phyloP scores from a whole-genome alignment of 805 yeast genomes.

The Nakazawaea populi region DNA sequence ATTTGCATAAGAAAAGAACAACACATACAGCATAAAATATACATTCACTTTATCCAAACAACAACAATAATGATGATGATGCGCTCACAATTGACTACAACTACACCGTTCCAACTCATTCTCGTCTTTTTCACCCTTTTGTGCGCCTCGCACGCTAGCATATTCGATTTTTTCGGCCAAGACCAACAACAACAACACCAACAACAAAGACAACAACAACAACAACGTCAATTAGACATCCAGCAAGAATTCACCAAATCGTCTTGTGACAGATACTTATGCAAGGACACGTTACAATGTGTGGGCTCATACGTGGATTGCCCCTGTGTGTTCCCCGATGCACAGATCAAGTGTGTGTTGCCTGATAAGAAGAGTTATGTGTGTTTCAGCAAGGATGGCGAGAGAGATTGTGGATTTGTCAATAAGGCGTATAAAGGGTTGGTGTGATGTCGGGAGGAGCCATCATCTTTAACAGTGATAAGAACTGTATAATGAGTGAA shows the following conservation, averaged over 20 bases:
- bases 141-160: neutral
- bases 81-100: neutral
- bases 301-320: conserved; percentile 66
- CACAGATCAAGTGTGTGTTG: conserved; percentile 74
- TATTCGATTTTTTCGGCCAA: conserved; percentile 9
- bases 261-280: conserved; percentile 61
- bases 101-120: neutral
- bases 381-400: conserved; percentile 73
- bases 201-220: conserved; percentile 22
- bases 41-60: neutral
- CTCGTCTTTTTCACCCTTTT: neutral
- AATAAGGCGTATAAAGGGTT: conserved; percentile 60
- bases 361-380: conserved; percentile 62
- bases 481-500: too few relatives aligned
- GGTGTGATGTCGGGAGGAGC: conserved; percentile 20
- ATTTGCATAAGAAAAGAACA: neutral
- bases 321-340: conserved; percentile 86
- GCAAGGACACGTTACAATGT: conserved; percentile 80
- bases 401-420: conserved; percentile 86
- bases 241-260: conserved; percentile 32
- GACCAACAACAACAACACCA: conserved; percentile 23
- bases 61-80: neutral
- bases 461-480: too few relatives aligned
- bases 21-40: neutral
- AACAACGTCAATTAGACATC: conserved; percentile 28